Conservation (phyloP, 139 green algal genomes). For the Chlamydomonas sphaeroides region DNA sequence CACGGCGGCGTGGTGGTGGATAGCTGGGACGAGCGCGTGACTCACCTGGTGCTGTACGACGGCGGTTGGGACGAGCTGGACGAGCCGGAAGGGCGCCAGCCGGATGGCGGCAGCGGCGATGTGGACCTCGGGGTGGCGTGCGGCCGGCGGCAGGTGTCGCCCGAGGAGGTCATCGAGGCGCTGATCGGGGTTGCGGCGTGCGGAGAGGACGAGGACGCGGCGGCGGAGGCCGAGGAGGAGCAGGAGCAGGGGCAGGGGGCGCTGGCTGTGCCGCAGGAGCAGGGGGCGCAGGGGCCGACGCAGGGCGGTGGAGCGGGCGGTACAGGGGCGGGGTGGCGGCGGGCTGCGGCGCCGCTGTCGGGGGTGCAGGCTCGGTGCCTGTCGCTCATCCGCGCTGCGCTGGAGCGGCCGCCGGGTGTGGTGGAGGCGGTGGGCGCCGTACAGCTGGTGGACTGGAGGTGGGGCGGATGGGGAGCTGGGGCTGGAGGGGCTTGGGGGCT, state of each 20-base stretch:
- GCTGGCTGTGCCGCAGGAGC: background rate
- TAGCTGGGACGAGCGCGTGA: conserved; percentile 21
- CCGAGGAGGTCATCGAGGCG: conserved; percentile 6
- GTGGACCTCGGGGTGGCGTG: background rate
- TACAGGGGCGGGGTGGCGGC: background rate
- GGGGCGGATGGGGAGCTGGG: background rate
- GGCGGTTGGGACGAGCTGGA: too few relatives aligned
- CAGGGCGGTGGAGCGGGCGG: background rate
- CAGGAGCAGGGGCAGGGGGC: background rate
- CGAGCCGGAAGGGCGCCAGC: background rate
- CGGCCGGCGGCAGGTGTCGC: background rate
- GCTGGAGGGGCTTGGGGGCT: too few relatives aligned
- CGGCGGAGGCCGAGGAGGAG: background rate
- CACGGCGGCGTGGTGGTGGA: conserved; percentile 30
- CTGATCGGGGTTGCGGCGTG: conserved; percentile 1
- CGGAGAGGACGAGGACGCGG: background rate
- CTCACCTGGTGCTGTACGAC: conserved; percentile 30
- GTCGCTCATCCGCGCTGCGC: conserved; percentile 28
- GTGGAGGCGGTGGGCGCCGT: conserved; percentile 28
- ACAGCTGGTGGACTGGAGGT: conserved; percentile 39
- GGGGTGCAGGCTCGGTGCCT: background rate
- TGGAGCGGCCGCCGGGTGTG: conserved; percentile 13
- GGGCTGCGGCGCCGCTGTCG: background rate
- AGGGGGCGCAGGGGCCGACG: background rate
- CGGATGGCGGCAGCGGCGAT: background rate